A percentile compares a stretch with the other conserved stretches of the same genome.
Conservation (phyloP, 257 asterid genomes). For the Salvia rosmarinus region DNA sequence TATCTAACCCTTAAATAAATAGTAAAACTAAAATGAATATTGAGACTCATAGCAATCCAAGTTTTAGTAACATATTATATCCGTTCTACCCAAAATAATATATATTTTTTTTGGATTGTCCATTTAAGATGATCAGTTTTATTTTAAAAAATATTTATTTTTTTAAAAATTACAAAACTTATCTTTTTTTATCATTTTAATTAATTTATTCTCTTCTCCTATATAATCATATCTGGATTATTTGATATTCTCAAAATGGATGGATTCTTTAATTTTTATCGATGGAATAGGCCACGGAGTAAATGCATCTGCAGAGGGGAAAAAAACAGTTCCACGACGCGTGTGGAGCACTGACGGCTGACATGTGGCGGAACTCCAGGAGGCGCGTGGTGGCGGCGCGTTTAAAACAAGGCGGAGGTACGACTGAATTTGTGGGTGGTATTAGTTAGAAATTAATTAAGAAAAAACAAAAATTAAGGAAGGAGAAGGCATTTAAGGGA, state of each 20-base stretch:
- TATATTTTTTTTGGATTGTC: too few relatives aligned
- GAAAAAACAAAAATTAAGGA: background rate
- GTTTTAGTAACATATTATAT: too few relatives aligned
- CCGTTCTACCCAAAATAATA: too few relatives aligned
- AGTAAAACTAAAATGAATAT: too few relatives aligned
- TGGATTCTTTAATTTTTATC: slow-evolving; percentile 7
- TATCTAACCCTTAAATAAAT: too few relatives aligned
- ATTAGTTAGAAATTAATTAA: background rate
- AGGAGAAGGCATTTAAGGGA: background rate
- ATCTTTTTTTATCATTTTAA: too few relatives aligned
- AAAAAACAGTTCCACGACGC: background rate
- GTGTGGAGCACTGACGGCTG: slow-evolving; percentile 14
- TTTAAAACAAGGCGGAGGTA: slow-evolving; percentile 33
- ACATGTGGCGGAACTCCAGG: slow-evolving; percentile 27
- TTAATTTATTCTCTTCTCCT: too few relatives aligned
- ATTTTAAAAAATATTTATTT: too few relatives aligned
- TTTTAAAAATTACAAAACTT: too few relatives aligned
- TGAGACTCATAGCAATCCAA: too few relatives aligned
- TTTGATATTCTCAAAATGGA: slow-evolving; percentile 1
- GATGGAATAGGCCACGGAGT: slow-evolving; percentile 5
- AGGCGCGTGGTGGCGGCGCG: slow-evolving; percentile 41
- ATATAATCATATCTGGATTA: background rate
- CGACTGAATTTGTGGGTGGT: background rate
- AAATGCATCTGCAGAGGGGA: slow-evolving; percentile 5
- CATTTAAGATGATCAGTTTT: too few relatives aligned